phyloP scores from a whole-genome alignment of 768 basidiomycete species.

The Pleurotus salmoneostramineus region DNA sequence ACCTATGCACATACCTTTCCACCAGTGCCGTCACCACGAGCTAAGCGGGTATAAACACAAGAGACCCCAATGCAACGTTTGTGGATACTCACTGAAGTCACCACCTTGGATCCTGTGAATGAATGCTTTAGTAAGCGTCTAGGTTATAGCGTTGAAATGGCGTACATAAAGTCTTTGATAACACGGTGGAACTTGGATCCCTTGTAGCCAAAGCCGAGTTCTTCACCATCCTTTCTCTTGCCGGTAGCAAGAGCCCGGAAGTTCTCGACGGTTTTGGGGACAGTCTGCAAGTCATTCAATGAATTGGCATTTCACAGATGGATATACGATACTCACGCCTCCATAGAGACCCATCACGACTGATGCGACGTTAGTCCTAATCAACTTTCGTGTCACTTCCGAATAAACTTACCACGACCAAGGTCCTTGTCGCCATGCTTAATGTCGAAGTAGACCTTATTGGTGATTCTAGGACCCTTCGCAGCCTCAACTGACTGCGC shows the following conservation, averaged over 20 bases:
- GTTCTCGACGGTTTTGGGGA: conserved; percentile 96
- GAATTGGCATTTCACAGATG: too few relatives aligned
- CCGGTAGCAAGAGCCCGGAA: conserved; percentile 93
- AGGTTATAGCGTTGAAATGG: background rate
- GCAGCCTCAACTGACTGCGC: conserved; percentile 72
- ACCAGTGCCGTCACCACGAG: conserved; percentile 84
- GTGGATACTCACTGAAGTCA: conserved; percentile 78
- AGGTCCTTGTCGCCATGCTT: conserved; percentile 85
- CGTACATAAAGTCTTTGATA: conserved; percentile 90
- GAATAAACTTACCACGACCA: conserved; percentile 61
- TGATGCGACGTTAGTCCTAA: conserved; percentile 20
- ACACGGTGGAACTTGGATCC: conserved; percentile 96
- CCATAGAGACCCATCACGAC: conserved; percentile 90
- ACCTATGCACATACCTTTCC: conserved; percentile 58
- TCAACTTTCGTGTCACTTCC: conserved; percentile 7
- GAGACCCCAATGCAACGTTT: background rate
- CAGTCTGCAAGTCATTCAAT: conserved; percentile 56
- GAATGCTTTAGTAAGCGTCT: background rate
- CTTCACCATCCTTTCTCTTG: conserved; percentile 70
- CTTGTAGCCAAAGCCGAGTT: conserved; percentile 87
- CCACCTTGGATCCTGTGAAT: conserved; percentile 92
- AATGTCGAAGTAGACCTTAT: conserved; percentile 94
- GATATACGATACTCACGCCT: conserved; percentile 48
- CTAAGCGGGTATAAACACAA: conserved; percentile 30
- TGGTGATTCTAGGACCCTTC: conserved; percentile 86